Conservation (phyloP, 78 protist species). For the Ministeria vibrans region DNA sequence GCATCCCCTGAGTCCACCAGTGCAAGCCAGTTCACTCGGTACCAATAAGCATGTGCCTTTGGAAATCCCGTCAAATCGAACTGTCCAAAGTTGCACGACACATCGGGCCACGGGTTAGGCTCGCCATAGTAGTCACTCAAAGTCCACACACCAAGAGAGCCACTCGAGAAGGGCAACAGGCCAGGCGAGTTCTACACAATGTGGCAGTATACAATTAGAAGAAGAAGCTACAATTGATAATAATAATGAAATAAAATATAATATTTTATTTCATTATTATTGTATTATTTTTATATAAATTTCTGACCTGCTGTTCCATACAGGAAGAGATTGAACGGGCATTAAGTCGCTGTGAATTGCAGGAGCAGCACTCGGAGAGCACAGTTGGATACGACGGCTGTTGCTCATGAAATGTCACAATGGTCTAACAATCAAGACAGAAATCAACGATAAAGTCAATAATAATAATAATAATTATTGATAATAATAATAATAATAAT, state of each 20-base stretch:
- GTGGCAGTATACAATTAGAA: not conserved
- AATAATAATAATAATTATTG: no score
- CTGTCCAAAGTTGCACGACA: conserved; percentile 12
- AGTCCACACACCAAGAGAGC: conserved; percentile 33
- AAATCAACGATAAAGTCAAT: no score
- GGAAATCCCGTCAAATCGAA: conserved; percentile 20
- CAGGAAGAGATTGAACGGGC: no score
- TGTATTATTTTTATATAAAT: no score
- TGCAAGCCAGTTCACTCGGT: conserved; percentile 25
- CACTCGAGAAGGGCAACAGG: not conserved
- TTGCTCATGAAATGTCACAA: not conserved
- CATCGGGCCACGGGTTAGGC: not conserved
- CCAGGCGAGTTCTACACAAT: conserved; percentile 11
- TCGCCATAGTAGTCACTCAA: conserved; percentile 32
- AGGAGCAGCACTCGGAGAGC: conserved; percentile 23
- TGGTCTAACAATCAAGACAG: no score
- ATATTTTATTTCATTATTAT: no score
- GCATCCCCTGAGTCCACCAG: not conserved
- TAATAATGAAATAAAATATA: no score
- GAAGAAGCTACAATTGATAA: no score
- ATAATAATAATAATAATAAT: no score
- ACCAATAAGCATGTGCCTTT: conserved; percentile 20
- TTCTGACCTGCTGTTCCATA: no score
- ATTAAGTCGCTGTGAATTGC: not conserved
- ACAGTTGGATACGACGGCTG: not conserved